Evolutionary conservation across 2,329 filamentous ascomycete species (phyloP).

Genomic region (Trichoderma oligosporum): DNA sequence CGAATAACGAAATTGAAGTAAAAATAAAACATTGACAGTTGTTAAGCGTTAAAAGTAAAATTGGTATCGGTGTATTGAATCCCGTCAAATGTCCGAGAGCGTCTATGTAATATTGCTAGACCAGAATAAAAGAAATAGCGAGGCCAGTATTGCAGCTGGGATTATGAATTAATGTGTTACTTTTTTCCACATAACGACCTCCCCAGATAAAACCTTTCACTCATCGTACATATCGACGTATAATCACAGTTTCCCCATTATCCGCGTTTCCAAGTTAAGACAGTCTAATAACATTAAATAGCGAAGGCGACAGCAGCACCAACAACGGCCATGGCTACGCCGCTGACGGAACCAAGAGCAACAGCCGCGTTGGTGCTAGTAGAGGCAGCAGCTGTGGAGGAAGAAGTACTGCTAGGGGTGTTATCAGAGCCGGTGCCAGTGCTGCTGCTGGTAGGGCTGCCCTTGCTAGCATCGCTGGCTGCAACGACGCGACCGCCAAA

Average conservation of each 20-base stretch:
- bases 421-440: background rate
- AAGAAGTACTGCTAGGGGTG: background rate
- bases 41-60: no score
- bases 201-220: background rate
- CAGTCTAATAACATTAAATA: background rate
- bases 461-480: background rate
- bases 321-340: conserved; percentile 9
- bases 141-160: conserved; percentile 1
- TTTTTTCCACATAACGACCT: conserved; percentile 2
- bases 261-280: background rate
- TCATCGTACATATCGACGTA: conserved; percentile 11
- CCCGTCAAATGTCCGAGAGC: background rate
- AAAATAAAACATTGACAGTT: no score
- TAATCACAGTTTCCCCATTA: background rate
- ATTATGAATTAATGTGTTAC: background rate
- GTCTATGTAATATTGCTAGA: conserved; percentile 9
- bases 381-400: background rate
- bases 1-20: no score
- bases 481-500: conserved; percentile 10
- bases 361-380: background rate
- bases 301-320: conserved; percentile 16
- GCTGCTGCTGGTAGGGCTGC: background rate
- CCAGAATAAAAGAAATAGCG: background rate
- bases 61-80: background rate
- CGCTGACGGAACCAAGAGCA: conserved; percentile 1